Evolutionary conservation across 2,329 filamentous ascomycete genomes (phyloP).

Genomic region (Xylaria sp.): DNA sequence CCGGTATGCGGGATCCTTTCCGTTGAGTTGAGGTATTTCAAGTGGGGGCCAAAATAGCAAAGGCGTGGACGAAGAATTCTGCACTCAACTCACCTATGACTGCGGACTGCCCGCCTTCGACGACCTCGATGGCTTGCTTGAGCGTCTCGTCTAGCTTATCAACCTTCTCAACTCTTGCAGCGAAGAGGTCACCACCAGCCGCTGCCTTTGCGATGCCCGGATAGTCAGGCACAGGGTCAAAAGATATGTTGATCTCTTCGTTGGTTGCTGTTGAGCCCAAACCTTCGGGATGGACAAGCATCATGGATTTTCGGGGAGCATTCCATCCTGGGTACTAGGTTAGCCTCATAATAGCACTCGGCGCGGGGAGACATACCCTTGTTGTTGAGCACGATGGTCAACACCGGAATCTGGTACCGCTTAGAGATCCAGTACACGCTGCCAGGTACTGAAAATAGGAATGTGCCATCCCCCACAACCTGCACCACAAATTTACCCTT

Average conservation of each 20-base stretch:
- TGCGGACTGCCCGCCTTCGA: slow-evolving; percentile 56
- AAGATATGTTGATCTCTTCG: slow-evolving; percentile 67
- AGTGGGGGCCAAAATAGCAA: not conserved
- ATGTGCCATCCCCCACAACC: slow-evolving; percentile 63
- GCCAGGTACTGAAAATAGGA: slow-evolving; percentile 59
- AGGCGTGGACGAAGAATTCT: slow-evolving; percentile 31
- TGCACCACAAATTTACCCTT: slow-evolving; percentile 59
- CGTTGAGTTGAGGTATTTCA: too few relatives aligned
- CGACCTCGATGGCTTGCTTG: slow-evolving; percentile 56
- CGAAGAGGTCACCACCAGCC: slow-evolving; percentile 58
- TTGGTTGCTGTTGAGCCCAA: slow-evolving; percentile 60
- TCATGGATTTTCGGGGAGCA: slow-evolving; percentile 60
- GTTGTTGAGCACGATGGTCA: slow-evolving; percentile 64
- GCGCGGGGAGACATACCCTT: slow-evolving; percentile 47
- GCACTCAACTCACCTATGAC: slow-evolving; percentile 60
- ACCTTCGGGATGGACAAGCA: slow-evolving; percentile 64
- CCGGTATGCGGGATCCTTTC: not conserved
- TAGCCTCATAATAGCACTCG: not conserved
- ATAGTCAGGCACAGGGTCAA: slow-evolving; percentile 63
- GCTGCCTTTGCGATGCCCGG: slow-evolving; percentile 66
- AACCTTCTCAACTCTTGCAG: slow-evolving; percentile 54
- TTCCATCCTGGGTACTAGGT: slow-evolving; percentile 56
- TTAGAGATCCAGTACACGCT: slow-evolving; percentile 63
- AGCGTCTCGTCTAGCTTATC: slow-evolving; percentile 54
- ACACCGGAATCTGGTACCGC: slow-evolving; percentile 59